These are phyloP conservation scores for Metschnikowia similis DNA, from an alignment of 805 yeast genomes.

Conservation along the genomic window DNA sequence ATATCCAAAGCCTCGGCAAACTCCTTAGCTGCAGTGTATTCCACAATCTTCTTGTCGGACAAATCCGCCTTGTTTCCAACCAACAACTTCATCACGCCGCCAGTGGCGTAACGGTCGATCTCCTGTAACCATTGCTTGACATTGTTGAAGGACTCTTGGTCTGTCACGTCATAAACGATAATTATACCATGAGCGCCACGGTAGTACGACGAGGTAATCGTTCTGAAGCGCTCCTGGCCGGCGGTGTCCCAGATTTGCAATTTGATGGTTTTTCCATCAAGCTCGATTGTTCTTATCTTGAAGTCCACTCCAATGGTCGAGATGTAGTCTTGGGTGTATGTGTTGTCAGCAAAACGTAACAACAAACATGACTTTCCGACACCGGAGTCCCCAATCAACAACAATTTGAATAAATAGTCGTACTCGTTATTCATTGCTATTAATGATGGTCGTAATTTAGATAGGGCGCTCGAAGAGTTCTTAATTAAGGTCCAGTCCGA, in stretches of 20 bases:
- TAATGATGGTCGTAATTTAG: not conserved
- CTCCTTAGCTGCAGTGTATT: conserved; percentile 93
- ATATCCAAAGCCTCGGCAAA: conserved; percentile 93
- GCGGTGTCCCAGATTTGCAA: conserved; percentile 99
- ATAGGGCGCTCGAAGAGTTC: not conserved
- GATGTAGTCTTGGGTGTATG: conserved; percentile 94
- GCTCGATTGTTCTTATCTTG: conserved; percentile 81
- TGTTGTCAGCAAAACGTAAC: conserved; percentile 94
- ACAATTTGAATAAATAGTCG: conserved; percentile 93
- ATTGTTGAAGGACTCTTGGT: conserved; percentile 92
- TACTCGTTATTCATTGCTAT: conserved; percentile 78
- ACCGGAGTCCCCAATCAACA: conserved; percentile 97
- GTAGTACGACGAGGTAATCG: conserved; percentile 94
- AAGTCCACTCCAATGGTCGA: conserved; percentile 98
- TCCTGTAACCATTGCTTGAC: conserved; percentile 99
- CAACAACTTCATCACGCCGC: conserved; percentile 90
- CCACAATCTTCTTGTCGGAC: conserved; percentile 90
- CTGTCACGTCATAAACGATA: conserved; percentile 96
- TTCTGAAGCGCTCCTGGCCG: conserved; percentile 97
- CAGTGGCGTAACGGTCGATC: conserved; percentile 96
- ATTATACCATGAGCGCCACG: conserved; percentile 99
- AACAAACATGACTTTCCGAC: conserved; percentile 96
- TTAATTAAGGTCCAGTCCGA: not conserved
- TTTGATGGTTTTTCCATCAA: conserved; percentile 96
- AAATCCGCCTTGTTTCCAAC: conserved; percentile 97